Conservation (phyloP, 2,329 filamentous ascomycete species). For the Neophaeococcomyces mojaviensis region DNA sequence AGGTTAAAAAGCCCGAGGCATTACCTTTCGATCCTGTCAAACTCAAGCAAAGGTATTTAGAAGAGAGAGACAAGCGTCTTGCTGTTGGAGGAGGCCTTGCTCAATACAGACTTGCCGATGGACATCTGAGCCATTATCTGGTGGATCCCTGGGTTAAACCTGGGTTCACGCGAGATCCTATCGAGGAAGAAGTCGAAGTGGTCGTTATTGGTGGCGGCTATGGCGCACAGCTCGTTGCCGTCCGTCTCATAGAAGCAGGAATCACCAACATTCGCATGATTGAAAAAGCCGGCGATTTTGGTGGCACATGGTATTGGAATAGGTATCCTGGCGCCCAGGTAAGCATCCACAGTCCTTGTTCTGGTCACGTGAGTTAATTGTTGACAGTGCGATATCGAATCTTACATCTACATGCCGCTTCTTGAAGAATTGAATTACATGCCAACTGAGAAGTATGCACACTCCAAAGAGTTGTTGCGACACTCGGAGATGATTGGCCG, state of each 20-base stretch:
- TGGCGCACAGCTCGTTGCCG: conserved; percentile 15
- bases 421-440: conserved; percentile 17
- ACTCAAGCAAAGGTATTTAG: conserved; percentile 12
- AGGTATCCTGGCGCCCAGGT: conserved; percentile 20
- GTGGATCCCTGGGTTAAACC: conserved; percentile 13
- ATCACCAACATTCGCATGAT: conserved; percentile 10
- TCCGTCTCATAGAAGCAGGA: conserved; percentile 10
- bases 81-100: conserved; percentile 9
- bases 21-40: conserved; percentile 12
- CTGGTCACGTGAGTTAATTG: no score
- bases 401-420: conserved; percentile 18
- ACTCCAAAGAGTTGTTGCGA: conserved; percentile 13
- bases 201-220: conserved; percentile 21
- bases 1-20: conserved; percentile 7
- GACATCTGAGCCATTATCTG: conserved; percentile 11
- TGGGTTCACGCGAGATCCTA: conserved; percentile 3
- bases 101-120: conserved; percentile 10
- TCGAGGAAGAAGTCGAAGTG: conserved; percentile 12
- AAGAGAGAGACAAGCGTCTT: conserved; percentile 14
- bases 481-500: conserved; percentile 15
- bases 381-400: conserved; percentile 5
- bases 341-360: conserved; percentile 10
- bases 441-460: conserved; percentile 17
- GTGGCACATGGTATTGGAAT: conserved; percentile 24
- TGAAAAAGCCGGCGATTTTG: conserved; percentile 29